phyloP scores from a whole-genome alignment of 495 filamentous ascomycete genomes.

The Tuber magnatum region DNA sequence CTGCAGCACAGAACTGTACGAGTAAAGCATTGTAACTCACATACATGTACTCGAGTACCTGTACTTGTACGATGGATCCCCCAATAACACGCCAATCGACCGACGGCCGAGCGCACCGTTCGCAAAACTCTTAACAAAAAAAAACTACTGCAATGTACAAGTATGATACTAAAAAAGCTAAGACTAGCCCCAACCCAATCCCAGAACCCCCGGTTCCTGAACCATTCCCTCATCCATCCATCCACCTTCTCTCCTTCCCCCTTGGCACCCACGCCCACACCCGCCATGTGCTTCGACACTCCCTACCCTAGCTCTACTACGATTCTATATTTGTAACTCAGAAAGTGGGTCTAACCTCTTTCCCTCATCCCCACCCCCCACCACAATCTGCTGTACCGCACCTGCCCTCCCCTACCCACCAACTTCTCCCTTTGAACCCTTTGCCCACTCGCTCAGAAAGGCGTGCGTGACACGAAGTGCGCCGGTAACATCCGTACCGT shows the following conservation, averaged over 20 bases:
- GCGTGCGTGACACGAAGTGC: not conserved
- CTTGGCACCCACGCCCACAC: not conserved
- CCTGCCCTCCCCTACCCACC: not conserved
- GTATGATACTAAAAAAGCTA: not conserved
- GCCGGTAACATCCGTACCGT: not conserved
- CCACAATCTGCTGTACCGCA: not conserved
- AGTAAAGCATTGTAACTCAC: not conserved
- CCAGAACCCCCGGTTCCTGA: not conserved
- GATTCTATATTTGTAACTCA: not conserved
- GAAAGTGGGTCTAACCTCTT: not conserved
- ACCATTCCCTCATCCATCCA: not conserved
- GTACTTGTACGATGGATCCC: not conserved
- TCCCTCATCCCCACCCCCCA: not conserved
- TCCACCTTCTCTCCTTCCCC: not conserved
- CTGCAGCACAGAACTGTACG: not conserved
- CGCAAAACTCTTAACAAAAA: not conserved
- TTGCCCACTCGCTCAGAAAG: not conserved
- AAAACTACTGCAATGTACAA: too few relatives aligned
- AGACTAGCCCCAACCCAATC: not conserved
- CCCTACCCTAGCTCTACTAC: not conserved
- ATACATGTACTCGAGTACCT: not conserved
- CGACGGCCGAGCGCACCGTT: not conserved
- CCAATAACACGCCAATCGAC: not conserved
- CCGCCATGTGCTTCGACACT: not conserved
- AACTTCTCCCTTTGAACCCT: not conserved